Base-by-base conservation (phyloP, 106 monocot genomes). In the Dendrobium catenatum region DNA sequence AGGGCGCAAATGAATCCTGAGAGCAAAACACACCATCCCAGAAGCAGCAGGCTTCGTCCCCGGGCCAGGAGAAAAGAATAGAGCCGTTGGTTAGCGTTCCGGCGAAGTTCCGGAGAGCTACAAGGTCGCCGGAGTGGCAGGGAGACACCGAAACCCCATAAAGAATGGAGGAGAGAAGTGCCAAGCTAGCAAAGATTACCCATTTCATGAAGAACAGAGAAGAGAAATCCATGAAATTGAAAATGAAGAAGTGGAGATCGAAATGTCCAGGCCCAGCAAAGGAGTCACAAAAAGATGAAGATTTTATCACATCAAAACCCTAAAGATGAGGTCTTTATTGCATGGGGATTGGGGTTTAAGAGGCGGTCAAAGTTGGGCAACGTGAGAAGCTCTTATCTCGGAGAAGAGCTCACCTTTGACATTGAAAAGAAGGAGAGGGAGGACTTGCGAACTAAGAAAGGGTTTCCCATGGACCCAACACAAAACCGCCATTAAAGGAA, bases 11-110 rank as follows among this genome's bases (percentile, higher is more conserved):
- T n/a, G 44, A 5, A 29, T 8, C 78, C 26, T 15, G 37, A 16
- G 82, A 77, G 87, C 93, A 93, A 19, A 37, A 68, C 19, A 93
- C 83, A 9, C 93, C 93, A 40, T 49, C 78, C 93, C 93, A 90
- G 26, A 22, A 26, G 83, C 93, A 93, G 83, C 93, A 91, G 27
- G 76, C 37, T 26, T 72, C 20, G 41, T 84, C 29, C 13, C 41
- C 15, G n/a, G 73, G 18, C 7, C 86, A 88, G 40, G 72, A 27
- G 49, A 88, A 73, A 11, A 81, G 58, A 7, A 79, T 42, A 78
- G 79, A 67, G 84, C 86, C 86, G 48, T 22, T 76, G 42, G 76
- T 76, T 58, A 92, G 89, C 70, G 79, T 83, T 22, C 68, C 75
- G 26, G 86, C 85, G 81, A 92, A 92, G 5, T 81, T 73, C 16